Evolutionary conservation across 352 stramenopile species (phyloP), one percentile per base, ranked within the genome.

Genomic region (Phytophthora hybrid): DNA sequence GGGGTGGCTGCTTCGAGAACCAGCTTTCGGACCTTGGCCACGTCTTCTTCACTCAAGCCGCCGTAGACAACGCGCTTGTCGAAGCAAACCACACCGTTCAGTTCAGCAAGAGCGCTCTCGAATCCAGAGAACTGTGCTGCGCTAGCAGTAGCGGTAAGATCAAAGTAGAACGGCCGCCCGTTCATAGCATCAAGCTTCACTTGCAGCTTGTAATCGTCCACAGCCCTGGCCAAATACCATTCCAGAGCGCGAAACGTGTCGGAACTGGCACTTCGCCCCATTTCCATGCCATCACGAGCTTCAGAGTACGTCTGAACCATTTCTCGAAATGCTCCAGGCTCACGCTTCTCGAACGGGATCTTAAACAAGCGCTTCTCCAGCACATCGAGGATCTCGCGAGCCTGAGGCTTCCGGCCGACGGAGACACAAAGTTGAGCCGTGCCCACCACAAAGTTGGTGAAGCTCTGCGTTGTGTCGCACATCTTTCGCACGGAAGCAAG

Each of bases 361-460:
- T 73, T 72, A 53, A 79, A 4, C 29, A 81, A 59, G 23, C 74
- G 37, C 54, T 78, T 78, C 21, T 78, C 71, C n/a, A 81, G 59
- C 18, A 74, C 11, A 44, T 69, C 74, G 37, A 77, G 51, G 3
- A 79, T 51, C 32, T 81, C 66, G 26, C 58, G 52, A 32, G 49
- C 66, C 47, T 81, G 70, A 3, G 57, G 11, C 21, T 66, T 63
- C 26, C 62, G 66, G 13, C 73, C 53, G 1, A 81, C 37, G 3
- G 71, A 81, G 10, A 41, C 55, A 6, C 61, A 52, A 1, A 78
- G 31, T 52, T 69, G 44, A 0, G 65, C 59, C 16, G 71, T 76
- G 4, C 65, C 63, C 5, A 81, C 44, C 51, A 69, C 70, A 63
- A 78, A 76, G 14, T 23, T 63, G 2, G 52, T 54, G 29, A 77